Base-by-base conservation (phyloP, 352 stramenopile genomes). In the Phytophthora quininea region DNA sequence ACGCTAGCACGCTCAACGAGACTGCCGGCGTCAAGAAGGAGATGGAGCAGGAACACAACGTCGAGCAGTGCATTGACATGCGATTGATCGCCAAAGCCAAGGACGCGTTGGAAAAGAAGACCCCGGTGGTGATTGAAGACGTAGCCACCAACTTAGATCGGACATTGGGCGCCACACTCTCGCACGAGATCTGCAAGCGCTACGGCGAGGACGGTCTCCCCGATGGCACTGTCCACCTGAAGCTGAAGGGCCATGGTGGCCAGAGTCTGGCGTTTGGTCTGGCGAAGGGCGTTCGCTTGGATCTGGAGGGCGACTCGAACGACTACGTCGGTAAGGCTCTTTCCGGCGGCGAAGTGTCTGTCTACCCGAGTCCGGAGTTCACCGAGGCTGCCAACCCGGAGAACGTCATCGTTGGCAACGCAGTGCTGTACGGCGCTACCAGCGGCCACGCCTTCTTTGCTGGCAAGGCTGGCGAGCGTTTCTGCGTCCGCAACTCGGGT, bases 251-350 rank as follows among this genome's bases (percentile, higher is more conserved):
- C 45, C 93, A 98, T 65, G 94, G 89, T 35, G 96, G 96, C 24
- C 96, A 99, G 83, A 97, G 86, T 64, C 80, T 99, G 64, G 96
- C 78, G 31, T 98, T 98, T 59, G 93, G 92, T 55, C 77, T 98
- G 63, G 92, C 92, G 0, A 97, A 97, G 76, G 96, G 96, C 69
- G 88, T 99, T 47, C 95, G 87, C 50, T 84, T 98, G 40, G 91
- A 95, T 61, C 71, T 92, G 30, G 82, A 97, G 48, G 97, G 97
- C 46, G 97, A 99, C 81, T 95, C 93, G 43, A 98, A 99, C 76
- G 97, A 99, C 76, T 98, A 98, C 69, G 93, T 97, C 29, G 96
- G 95, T 65, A 99, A 98, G 80, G 90, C 93, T 37, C 81, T 98
- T 35, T 97, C 89, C 38, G 95, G 95, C 46, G 94, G 96, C 64